Percentiles rank a stretch among this genome's conserved stretches.
phyloP scores from a whole-genome alignment of 164 flowering plant species.

The Platanus orientalis region DNA sequence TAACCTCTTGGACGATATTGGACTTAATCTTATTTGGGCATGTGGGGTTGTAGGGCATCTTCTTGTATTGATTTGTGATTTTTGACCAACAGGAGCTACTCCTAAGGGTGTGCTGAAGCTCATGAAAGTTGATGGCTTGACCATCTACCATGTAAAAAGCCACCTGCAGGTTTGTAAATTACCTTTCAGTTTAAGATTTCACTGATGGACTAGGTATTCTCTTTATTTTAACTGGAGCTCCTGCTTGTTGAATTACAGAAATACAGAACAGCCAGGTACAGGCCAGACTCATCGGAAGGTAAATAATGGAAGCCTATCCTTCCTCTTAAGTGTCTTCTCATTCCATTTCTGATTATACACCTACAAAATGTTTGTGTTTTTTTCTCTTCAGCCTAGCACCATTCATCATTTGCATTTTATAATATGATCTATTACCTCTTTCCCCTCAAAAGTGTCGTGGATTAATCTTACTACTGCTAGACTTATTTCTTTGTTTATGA shows the following conservation, averaged over 20 bases:
- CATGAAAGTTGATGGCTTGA: slow-evolving; percentile 68
- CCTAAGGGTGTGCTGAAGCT: slow-evolving; percentile 70
- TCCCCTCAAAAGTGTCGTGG: not conserved
- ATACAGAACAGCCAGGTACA: slow-evolving; percentile 63
- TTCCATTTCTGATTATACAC: not conserved
- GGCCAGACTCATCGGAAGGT: slow-evolving; percentile 68
- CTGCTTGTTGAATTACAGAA: slow-evolving; percentile 40
- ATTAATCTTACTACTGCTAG: not conserved
- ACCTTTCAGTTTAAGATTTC: not conserved
- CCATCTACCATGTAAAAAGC: slow-evolving; percentile 82
- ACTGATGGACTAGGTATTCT: not conserved
- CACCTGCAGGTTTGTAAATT: slow-evolving; percentile 54
- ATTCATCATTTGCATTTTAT: too few species aligned
- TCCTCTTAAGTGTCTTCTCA: too few species aligned
- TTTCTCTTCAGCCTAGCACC: too few species aligned
- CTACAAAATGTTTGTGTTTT: too few species aligned
- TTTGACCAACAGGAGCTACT: slow-evolving; percentile 52
- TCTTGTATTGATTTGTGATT: not conserved
- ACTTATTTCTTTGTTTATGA: too few species aligned
- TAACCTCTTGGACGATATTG: slow-evolving; percentile 3
- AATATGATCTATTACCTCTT: not conserved
- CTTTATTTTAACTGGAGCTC: not conserved
- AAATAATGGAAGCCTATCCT: not conserved
- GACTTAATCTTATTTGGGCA: not conserved
- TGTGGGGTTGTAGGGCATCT: not conserved